Percentiles rank a stretch among this genome's conserved stretches.
Evolutionary conservation across 345 rosid species (phyloP).

Genomic region (Eucalyptus sp.): DNA sequence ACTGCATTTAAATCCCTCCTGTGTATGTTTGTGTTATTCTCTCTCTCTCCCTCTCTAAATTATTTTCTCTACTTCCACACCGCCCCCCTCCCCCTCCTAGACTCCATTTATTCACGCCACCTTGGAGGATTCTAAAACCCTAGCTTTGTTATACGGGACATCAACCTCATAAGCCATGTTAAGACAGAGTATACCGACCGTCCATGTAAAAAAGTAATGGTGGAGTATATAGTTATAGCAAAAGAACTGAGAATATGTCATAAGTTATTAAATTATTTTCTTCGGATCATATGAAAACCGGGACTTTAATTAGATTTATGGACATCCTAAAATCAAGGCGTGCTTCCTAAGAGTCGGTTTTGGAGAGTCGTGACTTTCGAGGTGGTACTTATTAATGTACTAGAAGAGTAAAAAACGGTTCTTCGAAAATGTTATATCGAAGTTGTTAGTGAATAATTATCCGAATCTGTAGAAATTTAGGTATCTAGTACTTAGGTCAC

Average conservation of each 20-base stretch:
- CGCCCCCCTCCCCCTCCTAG: not conserved
- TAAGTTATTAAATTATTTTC: not conserved
- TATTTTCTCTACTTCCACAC: not conserved
- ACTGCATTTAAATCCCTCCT: conserved; percentile 30
- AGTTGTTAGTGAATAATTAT: not conserved
- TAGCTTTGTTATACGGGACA: not conserved
- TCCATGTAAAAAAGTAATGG: not conserved
- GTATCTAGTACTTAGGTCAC: not conserved
- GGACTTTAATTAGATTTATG: not conserved
- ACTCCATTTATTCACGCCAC: not conserved
- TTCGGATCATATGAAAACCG: not conserved
- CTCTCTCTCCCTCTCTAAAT: not conserved
- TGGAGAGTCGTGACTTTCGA: not conserved
- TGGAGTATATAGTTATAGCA: not conserved
- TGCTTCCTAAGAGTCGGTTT: not conserved
- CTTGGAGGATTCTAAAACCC: not conserved
- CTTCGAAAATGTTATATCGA: not conserved
- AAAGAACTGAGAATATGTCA: not conserved
- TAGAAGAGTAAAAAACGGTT: not conserved
- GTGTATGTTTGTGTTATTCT: not conserved
- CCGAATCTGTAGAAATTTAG: not conserved
- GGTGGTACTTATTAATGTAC: not conserved
- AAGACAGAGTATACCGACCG: not conserved
- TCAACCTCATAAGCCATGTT: not conserved
- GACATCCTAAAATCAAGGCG: not conserved